Conservation (phyloP, 1,284 basidiomycete genomes). For the Neonothopanus nambi region DNA sequence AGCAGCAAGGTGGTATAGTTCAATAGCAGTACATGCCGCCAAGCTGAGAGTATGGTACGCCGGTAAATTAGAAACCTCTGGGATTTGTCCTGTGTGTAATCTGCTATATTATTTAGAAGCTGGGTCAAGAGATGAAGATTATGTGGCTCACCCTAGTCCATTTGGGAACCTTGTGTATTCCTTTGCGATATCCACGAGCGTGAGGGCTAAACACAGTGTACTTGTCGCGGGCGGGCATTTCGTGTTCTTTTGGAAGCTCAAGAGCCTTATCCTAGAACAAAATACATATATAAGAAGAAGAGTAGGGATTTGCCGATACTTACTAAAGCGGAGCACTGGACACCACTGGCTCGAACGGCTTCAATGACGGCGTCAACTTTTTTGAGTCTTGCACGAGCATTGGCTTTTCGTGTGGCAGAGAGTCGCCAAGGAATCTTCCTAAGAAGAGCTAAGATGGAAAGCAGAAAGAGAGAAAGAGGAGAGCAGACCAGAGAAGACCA, state of each 20-base stretch:
- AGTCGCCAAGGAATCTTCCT: slow-evolving; percentile 97
- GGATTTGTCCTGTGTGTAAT: slow-evolving; percentile 85
- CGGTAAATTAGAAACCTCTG: slow-evolving; percentile 72
- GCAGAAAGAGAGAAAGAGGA: neutral
- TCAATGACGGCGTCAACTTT: slow-evolving; percentile 93
- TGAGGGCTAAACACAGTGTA: slow-evolving; percentile 89
- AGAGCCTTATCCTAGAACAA: slow-evolving; percentile 59
- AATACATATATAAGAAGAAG: slow-evolving; percentile 8
- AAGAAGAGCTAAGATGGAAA: slow-evolving; percentile 10
- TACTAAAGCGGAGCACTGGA: slow-evolving; percentile 76
- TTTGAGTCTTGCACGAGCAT: slow-evolving; percentile 86
- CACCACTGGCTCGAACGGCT: slow-evolving; percentile 79
- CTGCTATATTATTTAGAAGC: slow-evolving; percentile 38
- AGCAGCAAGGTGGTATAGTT: too few relatives aligned
- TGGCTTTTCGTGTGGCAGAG: slow-evolving; percentile 88
- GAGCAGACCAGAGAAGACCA: slow-evolving; percentile 76
- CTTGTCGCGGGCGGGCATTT: slow-evolving; percentile 90
- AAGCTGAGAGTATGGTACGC: too few relatives aligned
- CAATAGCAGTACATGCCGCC: too few relatives aligned
- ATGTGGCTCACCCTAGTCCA: slow-evolving; percentile 78
- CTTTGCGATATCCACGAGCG: slow-evolving; percentile 82
- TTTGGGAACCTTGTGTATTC: slow-evolving; percentile 95
- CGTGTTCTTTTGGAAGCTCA: slow-evolving; percentile 82
- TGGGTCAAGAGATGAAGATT: neutral
- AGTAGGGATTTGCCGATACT: slow-evolving; percentile 27